These are phyloP conservation scores for Backusella psychrophila DNA, from an alignment of 192 early-diverging fungal species.

Conservation along the genomic window DNA sequence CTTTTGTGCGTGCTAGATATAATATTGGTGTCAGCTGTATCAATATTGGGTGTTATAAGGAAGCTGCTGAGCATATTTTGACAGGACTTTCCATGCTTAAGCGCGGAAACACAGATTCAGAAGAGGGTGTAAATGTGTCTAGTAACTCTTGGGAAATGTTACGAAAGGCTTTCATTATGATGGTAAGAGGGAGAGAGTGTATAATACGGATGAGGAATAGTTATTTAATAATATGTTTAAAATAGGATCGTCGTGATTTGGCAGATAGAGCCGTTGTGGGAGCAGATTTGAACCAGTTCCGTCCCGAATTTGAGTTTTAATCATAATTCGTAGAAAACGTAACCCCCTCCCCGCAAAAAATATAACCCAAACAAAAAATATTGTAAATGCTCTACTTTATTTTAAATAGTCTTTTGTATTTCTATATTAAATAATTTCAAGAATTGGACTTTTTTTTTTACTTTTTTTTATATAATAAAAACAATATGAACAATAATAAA, in stretches of 20 bases:
- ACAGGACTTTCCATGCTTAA: constrained; percentile 68
- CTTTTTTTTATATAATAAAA: background rate
- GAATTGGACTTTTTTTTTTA: background rate
- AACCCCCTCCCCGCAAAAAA: background rate
- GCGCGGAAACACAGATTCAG: constrained; percentile 23
- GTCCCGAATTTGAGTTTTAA: constrained; percentile 64
- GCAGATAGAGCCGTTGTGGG: constrained; percentile 51
- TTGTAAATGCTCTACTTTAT: background rate
- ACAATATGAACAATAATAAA: background rate
- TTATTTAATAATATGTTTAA: background rate
- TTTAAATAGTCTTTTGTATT: background rate
- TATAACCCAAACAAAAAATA: background rate
- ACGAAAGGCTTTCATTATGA: constrained; percentile 56
- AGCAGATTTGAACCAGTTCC: constrained; percentile 53
- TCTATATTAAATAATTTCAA: background rate
- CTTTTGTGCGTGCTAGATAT: constrained; percentile 95
- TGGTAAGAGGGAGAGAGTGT: constrained; percentile 29
- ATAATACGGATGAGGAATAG: background rate
- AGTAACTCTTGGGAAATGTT: constrained; percentile 65
- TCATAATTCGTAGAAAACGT: background rate
- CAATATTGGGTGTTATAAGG: constrained; percentile 89
- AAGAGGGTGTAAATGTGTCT: constrained; percentile 57
- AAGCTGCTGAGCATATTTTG: constrained; percentile 94
- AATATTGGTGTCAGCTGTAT: constrained; percentile 98
- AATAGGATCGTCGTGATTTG: constrained; percentile 57